Base-by-base conservation (phyloP, 495 filamentous ascomycete species). In the Halenospora varia region DNA sequence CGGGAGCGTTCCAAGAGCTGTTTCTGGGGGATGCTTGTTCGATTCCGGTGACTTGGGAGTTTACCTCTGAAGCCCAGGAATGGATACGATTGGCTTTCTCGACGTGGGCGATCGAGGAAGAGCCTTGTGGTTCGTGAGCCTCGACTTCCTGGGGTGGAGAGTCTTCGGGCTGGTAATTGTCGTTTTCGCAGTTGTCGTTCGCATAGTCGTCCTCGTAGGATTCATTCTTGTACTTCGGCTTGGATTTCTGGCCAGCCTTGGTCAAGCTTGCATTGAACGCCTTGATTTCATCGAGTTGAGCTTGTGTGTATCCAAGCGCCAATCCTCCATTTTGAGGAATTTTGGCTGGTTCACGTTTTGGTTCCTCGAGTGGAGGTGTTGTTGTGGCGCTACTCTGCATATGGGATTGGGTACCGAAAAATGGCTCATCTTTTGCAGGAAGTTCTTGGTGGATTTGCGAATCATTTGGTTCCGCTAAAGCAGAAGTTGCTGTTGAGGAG, bases 231-330 rank as follows among this genome's bases (percentile, higher is more conserved):
- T 57, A 56, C 18, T 57, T 56, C 2, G 57, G 53, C 17, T 46
- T 48, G 10, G 52, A 52, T 20, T 65, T 65, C 10, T 61, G 17
- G 2, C 62, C 62, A 13, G 58, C 62, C 42, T 61, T 65, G 11
- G 63, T 62, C 48, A 62, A 54, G 9, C 41, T 19, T 17, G 59
- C 50, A 47, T 66, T 62, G 48, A 66, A 62, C 2, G 44, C 45
- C 39, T 56, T 62, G 10, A 59, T 25, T 25, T 66, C 63, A 25
- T 66, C 63, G 29, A 66, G 25, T 55, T 62, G 59, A 51, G 53
- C 59, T 56, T 62, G 51, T 19, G 63, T 58, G 22, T 55, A 60
- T 11, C 56, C 56, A 18, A 41, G 44, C n/a, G 63, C 55, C 11
- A 66, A 44, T 17, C 58, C 50, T 6, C 54, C 55, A n/a, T 41